Percentiles rank a stretch among this genome's conserved stretches.
These are phyloP conservation scores for Aspergillus sclerotioniger DNA, from an alignment of 495 filamentous ascomycete species.

Conservation along the genomic window DNA sequence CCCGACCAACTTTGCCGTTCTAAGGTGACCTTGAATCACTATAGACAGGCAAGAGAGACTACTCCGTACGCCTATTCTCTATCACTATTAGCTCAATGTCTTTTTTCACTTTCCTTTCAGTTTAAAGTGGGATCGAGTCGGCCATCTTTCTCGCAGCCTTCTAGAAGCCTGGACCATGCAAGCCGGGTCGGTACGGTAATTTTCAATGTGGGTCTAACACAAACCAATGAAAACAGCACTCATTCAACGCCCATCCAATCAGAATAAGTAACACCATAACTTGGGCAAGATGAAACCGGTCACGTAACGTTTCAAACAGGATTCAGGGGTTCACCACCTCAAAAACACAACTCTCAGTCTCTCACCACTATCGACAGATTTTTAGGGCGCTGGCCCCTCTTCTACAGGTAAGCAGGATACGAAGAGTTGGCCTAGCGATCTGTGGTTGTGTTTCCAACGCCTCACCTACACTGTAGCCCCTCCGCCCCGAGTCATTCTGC, in stretches of 20 bases:
- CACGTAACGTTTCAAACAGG: slow-evolving; percentile 5
- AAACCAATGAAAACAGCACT: neutral
- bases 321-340: slow-evolving; percentile 1
- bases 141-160: neutral
- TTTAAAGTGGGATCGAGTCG: neutral
- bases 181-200: slow-evolving; percentile 6
- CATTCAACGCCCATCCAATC: neutral
- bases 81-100: neutral
- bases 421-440: neutral
- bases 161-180: slow-evolving; percentile 2
- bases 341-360: neutral
- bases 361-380: neutral
- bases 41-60: too few relatives aligned
- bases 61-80: neutral
- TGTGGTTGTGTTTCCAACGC: neutral
- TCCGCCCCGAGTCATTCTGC: neutral
- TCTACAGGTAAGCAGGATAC: neutral
- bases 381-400: neutral
- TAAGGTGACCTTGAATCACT: too few relatives aligned
- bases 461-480: neutral
- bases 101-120: neutral
- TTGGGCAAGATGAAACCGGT: slow-evolving; percentile 8
- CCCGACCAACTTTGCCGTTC: too few relatives aligned
- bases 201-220: neutral
- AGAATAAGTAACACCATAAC: neutral